Percentiles rank a stretch among this genome's conserved stretches.
These are phyloP conservation scores for Lanmaoa rubissima DNA, from an alignment of 768 basidiomycete species.

Conservation along the genomic window DNA sequence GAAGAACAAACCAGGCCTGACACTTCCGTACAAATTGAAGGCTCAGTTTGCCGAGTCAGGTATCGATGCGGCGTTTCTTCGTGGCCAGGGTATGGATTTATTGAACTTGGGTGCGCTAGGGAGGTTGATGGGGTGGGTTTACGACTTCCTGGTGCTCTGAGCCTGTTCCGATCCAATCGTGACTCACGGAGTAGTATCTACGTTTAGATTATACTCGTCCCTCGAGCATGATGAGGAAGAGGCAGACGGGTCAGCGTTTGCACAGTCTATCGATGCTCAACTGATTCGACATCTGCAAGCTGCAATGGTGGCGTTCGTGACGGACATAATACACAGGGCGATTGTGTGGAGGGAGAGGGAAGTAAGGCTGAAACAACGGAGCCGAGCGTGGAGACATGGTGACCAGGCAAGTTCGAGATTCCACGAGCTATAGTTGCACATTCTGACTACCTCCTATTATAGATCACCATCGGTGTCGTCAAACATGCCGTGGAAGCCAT, in stretches of 20 bases:
- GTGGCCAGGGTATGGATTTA: constrained; percentile 41
- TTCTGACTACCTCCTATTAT: constrained; percentile 3
- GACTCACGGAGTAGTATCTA: background rate
- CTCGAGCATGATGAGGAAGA: constrained; percentile 24
- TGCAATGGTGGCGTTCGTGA: constrained; percentile 50
- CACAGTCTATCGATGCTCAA: constrained; percentile 46
- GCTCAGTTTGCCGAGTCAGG: constrained; percentile 41
- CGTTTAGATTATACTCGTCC: constrained; percentile 29
- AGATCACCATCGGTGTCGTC: constrained; percentile 48
- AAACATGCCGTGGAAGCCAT: constrained; percentile 49
- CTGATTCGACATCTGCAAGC: constrained; percentile 46
- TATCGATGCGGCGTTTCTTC: constrained; percentile 45
- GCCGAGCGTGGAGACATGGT: constrained; percentile 56
- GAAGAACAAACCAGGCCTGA: constrained; percentile 37
- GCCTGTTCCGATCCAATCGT: background rate
- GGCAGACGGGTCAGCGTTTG: constrained; percentile 20
- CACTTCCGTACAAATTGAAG: constrained; percentile 45
- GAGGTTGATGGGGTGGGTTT: constrained; percentile 42
- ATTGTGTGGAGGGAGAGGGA: constrained; percentile 62
- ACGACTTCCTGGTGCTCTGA: constrained; percentile 19
- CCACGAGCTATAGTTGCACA: background rate
- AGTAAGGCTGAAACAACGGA: constrained; percentile 50
- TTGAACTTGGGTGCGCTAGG: constrained; percentile 38
- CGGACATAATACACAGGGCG: constrained; percentile 47
- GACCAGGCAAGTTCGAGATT: constrained; percentile 37